phyloP scores from a whole-genome alignment of 441 rosid genomes.

The Syzygium syzygioides region DNA sequence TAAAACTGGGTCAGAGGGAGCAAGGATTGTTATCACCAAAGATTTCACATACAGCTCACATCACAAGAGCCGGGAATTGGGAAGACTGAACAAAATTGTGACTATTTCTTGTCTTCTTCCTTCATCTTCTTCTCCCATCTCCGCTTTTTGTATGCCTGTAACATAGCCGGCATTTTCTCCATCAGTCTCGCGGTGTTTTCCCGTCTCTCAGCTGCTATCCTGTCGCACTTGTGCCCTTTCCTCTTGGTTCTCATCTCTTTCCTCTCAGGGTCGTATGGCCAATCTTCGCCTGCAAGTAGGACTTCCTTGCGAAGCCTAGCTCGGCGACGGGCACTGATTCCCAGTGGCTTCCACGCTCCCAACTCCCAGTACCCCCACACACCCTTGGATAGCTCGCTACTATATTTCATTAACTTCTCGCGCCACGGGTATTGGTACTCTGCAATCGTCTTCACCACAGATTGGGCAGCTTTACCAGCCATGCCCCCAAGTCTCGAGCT shows the following conservation, averaged over 20 bases:
- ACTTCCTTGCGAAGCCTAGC: slow-evolving; percentile 90
- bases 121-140: slow-evolving; percentile 87
- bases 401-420: slow-evolving; percentile 68
- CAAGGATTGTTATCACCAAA: neutral
- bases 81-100: neutral
- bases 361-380: slow-evolving; percentile 90
- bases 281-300: slow-evolving; percentile 62
- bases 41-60: neutral
- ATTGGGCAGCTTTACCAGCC: slow-evolving; percentile 72
- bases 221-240: slow-evolving; percentile 85
- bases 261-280: slow-evolving; percentile 89
- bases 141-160: slow-evolving; percentile 79
- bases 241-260: slow-evolving; percentile 71
- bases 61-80: neutral
- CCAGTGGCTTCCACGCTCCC: slow-evolving; percentile 84
- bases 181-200: slow-evolving; percentile 68
- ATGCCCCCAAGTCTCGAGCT: slow-evolving; percentile 19
- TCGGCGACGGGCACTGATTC: slow-evolving; percentile 73
- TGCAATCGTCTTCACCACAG: slow-evolving; percentile 42
- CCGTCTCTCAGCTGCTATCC: slow-evolving; percentile 60
- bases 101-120: slow-evolving; percentile 49
- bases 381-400: slow-evolving; percentile 64
- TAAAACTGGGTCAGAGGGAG: neutral
- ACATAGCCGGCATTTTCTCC: slow-evolving; percentile 80
- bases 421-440: slow-evolving; percentile 77